phyloP scores from a whole-genome alignment of 192 early-diverging fungal species.

The Coemansia biformis region DNA sequence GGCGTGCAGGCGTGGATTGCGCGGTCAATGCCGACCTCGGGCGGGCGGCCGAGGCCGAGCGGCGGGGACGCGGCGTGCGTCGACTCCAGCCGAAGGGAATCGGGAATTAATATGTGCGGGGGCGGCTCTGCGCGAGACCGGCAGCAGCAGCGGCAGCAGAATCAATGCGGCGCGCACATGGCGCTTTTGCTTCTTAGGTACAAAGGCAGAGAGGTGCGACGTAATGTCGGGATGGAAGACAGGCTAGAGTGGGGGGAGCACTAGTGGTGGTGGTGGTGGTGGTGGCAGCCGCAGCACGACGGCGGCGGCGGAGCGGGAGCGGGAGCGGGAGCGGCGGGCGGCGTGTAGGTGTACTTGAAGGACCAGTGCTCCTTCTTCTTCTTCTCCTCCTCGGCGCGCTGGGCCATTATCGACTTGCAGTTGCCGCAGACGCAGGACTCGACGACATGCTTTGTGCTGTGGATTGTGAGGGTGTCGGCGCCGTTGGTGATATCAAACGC shows the following conservation, averaged over 20 bases:
- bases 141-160: neutral
- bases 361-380: slow-evolving; percentile 34
- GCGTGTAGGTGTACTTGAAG: slow-evolving; percentile 27
- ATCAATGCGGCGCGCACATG: too few species aligned
- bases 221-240: neutral
- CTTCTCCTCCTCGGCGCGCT: slow-evolving; percentile 3
- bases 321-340: slow-evolving; percentile 19
- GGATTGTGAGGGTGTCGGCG: slow-evolving; percentile 36
- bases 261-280: slow-evolving; percentile 21
- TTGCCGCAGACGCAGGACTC: slow-evolving; percentile 39
- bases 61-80: too few species aligned
- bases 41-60: too few species aligned
- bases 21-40: too few species aligned
- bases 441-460: slow-evolving; percentile 32
- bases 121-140: too few species aligned
- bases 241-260: neutral
- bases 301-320: slow-evolving; percentile 10
- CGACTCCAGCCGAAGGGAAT: too few species aligned
- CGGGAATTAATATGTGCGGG: too few species aligned
- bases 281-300: slow-evolving; percentile 28
- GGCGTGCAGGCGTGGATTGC: too few species aligned
- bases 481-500: slow-evolving; percentile 41
- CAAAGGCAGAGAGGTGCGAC: too few species aligned
- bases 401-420: slow-evolving; percentile 29
- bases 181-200: too few species aligned